Percentiles rank a stretch among this genome's conserved stretches.
phyloP scores from a whole-genome alignment of 179 eudicot species.

The Dionaea muscipula region DNA sequence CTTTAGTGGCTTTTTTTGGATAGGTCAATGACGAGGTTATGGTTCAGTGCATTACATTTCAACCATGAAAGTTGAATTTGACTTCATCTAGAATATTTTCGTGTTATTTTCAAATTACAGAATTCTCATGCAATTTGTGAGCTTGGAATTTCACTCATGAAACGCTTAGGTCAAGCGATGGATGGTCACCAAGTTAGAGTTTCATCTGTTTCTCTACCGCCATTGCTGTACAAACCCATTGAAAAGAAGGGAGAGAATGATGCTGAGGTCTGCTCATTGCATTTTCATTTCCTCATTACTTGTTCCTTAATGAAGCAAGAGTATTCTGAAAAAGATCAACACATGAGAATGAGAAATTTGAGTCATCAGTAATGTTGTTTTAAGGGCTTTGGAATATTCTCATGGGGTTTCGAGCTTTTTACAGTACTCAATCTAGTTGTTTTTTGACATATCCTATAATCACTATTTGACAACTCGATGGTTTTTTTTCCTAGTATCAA shows the following conservation, averaged over 20 bases:
- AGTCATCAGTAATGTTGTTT: too few species aligned
- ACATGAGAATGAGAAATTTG: too few species aligned
- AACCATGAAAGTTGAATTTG: neutral
- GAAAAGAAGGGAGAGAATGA: conserved; percentile 50
- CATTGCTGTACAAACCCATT: conserved; percentile 41
- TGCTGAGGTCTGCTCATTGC: conserved; percentile 32
- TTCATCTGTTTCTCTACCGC: conserved; percentile 46
- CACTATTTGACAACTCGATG: too few species aligned
- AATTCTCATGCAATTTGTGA: conserved; percentile 77
- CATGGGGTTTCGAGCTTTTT: too few species aligned
- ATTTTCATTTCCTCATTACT: neutral
- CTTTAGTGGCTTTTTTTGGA: neutral
- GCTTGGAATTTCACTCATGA: conserved; percentile 57
- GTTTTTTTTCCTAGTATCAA: too few species aligned
- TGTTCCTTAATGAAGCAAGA: neutral
- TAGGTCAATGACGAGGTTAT: too few species aligned
- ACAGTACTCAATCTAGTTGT: too few species aligned
- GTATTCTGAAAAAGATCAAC: too few species aligned
- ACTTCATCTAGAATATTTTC: conserved; percentile 7
- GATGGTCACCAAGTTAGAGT: conserved; percentile 28
- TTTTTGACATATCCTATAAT: too few species aligned
- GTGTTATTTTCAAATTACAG: conserved; percentile 29
- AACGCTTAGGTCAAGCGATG: conserved; percentile 44
- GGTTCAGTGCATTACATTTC: neutral
- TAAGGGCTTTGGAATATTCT: too few species aligned